These are phyloP conservation scores for Solanum chaucha DNA, from an alignment of 257 asterid genomes.

Conservation along the genomic window DNA sequence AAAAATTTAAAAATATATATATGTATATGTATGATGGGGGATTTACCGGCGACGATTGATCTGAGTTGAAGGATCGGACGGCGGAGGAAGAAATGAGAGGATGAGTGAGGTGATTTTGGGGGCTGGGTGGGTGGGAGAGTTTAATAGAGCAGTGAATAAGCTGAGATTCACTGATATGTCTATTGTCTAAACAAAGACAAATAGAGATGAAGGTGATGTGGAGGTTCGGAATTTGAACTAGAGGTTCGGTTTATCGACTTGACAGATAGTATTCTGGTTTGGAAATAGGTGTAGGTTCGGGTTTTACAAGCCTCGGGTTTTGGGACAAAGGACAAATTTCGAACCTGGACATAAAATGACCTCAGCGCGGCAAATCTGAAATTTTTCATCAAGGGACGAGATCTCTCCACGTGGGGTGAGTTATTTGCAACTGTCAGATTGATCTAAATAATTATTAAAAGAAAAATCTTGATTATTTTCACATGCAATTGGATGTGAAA, in stretches of 20 bases:
- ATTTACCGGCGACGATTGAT: background rate
- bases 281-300: slow-evolving; percentile 12
- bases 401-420: slow-evolving; percentile 11
- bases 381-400: background rate
- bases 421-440: background rate
- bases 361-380: slow-evolving; percentile 59
- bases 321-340: slow-evolving; percentile 50
- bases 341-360: slow-evolving; percentile 36
- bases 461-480: background rate
- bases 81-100: background rate
- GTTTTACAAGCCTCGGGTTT: slow-evolving; percentile 30
- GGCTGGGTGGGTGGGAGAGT: background rate
- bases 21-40: background rate
- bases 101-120: background rate
- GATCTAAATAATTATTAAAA: background rate
- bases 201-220: background rate
- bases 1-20: background rate
- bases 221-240: slow-evolving; percentile 8
- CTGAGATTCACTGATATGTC: background rate
- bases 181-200: background rate
- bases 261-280: background rate
- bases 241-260: background rate
- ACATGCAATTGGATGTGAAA: background rate
- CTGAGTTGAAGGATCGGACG: background rate
- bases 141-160: background rate